Conservation (phyloP, 225 moss, liverwort and hornwort species). For the Bryum argenteum region DNA sequence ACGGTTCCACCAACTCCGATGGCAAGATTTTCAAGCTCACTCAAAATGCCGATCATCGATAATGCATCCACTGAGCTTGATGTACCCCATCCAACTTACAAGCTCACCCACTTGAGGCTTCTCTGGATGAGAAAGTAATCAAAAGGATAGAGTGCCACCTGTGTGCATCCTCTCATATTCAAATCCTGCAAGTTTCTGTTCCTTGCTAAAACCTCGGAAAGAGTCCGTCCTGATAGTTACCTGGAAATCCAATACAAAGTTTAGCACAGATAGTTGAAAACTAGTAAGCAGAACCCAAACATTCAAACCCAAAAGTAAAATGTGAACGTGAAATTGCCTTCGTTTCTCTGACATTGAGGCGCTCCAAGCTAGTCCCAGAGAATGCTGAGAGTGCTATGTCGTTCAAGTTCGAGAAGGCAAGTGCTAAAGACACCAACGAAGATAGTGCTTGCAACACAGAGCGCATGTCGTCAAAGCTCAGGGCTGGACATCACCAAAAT, state of each 20-base stretch:
- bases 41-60: constrained; percentile 42
- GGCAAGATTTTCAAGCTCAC: constrained; percentile 46
- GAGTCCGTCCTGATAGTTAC: constrained; percentile 59
- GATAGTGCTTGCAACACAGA: constrained; percentile 40
- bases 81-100: constrained; percentile 75
- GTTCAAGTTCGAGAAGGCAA: constrained; percentile 58
- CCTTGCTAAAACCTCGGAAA: constrained; percentile 52
- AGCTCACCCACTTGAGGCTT: constrained; percentile 44
- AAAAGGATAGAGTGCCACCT: constrained; percentile 17
- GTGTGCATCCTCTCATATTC: constrained; percentile 67
- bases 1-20: constrained; percentile 69
- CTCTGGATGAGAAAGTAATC: constrained; percentile 3
- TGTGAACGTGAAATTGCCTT: constrained; percentile 37
- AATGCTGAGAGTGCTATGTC: constrained; percentile 59
- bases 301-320: not conserved
- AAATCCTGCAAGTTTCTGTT: constrained; percentile 55
- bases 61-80: constrained; percentile 31
- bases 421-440: constrained; percentile 46
- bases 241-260: constrained; percentile 36
- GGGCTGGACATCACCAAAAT: constrained; percentile 48
- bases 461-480: constrained; percentile 43
- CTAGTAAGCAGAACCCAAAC: constrained; percentile 15
- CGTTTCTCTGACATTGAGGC: constrained; percentile 70
- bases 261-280: not conserved
- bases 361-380: constrained; percentile 56